Evolutionary conservation across 116 monocot species (phyloP), one percentile per base, ranked within the genome.

Genomic region (Trichopus zeylanicus): DNA sequence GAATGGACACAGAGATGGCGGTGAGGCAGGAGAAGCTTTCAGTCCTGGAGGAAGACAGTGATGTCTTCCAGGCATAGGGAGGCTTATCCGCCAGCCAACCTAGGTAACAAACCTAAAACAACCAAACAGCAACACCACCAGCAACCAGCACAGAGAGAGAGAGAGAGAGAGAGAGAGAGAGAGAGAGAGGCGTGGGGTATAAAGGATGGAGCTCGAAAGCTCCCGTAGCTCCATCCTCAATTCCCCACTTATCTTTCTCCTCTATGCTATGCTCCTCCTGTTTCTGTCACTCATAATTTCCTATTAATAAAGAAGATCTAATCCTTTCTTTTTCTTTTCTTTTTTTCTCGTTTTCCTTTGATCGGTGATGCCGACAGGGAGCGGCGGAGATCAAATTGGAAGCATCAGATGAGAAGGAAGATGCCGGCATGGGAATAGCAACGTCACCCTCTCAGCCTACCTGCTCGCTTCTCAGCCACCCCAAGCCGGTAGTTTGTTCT

Each of bases 41-140:
- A 78, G 69, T 62, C 53, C 67, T 29, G 62, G 63, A 67, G 62
- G 31, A 52, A 63, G 80, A 89, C 55, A 84, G 73, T 58, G 84
- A 81, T 84, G 71, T 75, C 51, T 65, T 70, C 65, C 46, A 47
- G 28, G 35, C 47, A 65, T 70, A 76, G 60, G 21, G 19, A 22
- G 49, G 8, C n/a, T n/a, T 53, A 34, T 48, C 57, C 55, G 30
- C 57, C 67, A 67, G 29, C 61, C 46, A 32, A 37, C 35, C 33
- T 57, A 57, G 57, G 57, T 57, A 57, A 20, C 33, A 20, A 57
- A 11, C 57, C 57, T 16, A 53, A 55, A 57, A 57, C 57, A 33
- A 34, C 9, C 57, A 30, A 32, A 48, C 64, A 55, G 13, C 21
- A 31, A 18, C 47, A 48, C 4, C 46, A 18, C 7, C 6, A 57